These are phyloP conservation scores for Jacaranda copaia DNA, from an alignment of 257 asterid genomes.

Conservation along the genomic window DNA sequence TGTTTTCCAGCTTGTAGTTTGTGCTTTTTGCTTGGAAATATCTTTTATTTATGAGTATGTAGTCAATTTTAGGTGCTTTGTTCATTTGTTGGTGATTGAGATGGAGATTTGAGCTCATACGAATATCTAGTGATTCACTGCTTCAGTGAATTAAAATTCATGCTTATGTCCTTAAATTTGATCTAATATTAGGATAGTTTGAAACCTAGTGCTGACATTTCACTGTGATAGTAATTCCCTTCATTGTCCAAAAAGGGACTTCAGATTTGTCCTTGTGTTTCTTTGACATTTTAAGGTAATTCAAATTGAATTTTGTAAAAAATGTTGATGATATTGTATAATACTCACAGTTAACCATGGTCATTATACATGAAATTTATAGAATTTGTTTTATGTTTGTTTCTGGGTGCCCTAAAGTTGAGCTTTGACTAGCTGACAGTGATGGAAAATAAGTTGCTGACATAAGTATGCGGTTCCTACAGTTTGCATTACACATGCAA, in stretches of 20 bases:
- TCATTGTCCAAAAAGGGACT: too few relatives aligned
- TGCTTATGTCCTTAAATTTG: not conserved
- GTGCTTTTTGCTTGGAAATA: too few relatives aligned
- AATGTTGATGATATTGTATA: not conserved
- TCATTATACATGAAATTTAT: not conserved
- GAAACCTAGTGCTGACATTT: not conserved
- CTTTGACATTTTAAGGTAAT: not conserved
- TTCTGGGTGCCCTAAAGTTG: not conserved
- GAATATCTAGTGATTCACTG: not conserved
- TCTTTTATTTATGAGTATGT: not conserved
- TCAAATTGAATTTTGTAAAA: not conserved
- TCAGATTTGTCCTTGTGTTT: not conserved
- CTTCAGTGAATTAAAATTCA: not conserved
- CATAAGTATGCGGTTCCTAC: not conserved
- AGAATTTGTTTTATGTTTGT: not conserved
- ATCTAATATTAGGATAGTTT: not conserved
- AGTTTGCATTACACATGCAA: too few relatives aligned
- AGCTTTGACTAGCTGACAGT: not conserved
- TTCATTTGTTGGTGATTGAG: not conserved
- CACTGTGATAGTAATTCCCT: not conserved
- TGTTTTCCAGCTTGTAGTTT: constrained; percentile 6
- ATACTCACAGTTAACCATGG: too few relatives aligned
- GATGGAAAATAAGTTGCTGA: not conserved
- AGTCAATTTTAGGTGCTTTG: not conserved
- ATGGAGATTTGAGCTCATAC: not conserved